Percentiles rank a stretch among this genome's conserved stretches.
phyloP scores from a whole-genome alignment of 1,284 basidiomycete genomes.

The Ustilago xerochloae region DNA sequence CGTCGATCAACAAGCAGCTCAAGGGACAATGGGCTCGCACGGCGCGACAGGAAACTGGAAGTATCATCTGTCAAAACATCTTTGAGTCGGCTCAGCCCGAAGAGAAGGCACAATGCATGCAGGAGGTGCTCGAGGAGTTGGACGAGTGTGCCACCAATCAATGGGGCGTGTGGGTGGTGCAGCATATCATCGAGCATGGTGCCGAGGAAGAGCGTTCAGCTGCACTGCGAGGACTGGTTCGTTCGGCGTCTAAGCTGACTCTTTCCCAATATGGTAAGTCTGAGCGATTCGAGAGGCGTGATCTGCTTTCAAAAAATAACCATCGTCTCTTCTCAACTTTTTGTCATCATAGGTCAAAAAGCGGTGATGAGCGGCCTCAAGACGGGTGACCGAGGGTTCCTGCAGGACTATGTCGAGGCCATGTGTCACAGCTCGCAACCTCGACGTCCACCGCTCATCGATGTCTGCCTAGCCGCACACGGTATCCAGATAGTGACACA shows the following conservation, averaged over 20 bases:
- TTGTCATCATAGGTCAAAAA: slow-evolving; percentile 48
- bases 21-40: slow-evolving; percentile 54
- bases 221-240: slow-evolving; percentile 49
- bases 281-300: background rate
- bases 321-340: background rate
- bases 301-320: background rate
- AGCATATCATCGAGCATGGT: slow-evolving; percentile 65
- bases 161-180: slow-evolving; percentile 67
- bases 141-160: slow-evolving; percentile 59
- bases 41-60: slow-evolving; percentile 60
- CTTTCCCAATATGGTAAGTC: slow-evolving; percentile 61
- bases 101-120: slow-evolving; percentile 55
- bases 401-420: slow-evolving; percentile 48
- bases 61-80: slow-evolving; percentile 61
- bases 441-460: slow-evolving; percentile 60
- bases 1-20: slow-evolving; percentile 53
- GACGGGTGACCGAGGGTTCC: slow-evolving; percentile 42
- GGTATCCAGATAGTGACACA: slow-evolving; percentile 66
- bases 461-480: slow-evolving; percentile 60
- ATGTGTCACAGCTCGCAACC: slow-evolving; percentile 51
- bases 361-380: slow-evolving; percentile 65
- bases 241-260: slow-evolving; percentile 49
- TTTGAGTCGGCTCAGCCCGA: slow-evolving; percentile 56
- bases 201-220: slow-evolving; percentile 29
- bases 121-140: slow-evolving; percentile 57